These are phyloP conservation scores for Candida michaelii DNA, from an alignment of 805 yeast genomes.

Conservation along the genomic window DNA sequence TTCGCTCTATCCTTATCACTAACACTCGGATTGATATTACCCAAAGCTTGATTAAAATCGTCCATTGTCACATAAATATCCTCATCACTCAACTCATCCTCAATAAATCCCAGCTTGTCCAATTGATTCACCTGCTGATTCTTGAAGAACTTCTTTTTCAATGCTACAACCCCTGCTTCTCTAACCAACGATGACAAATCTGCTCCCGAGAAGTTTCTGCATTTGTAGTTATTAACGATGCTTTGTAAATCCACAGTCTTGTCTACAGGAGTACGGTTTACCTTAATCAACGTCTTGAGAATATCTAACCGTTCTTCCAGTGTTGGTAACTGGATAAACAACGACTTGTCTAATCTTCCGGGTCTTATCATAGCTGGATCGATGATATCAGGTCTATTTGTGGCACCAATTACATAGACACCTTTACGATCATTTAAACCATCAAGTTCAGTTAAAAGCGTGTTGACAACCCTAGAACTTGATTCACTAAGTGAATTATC, in stretches of 20 bases:
- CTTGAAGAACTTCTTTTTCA: constrained; percentile 68
- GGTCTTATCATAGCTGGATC: constrained; percentile 98
- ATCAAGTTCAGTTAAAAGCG: constrained; percentile 89
- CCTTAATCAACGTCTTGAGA: constrained; percentile 67
- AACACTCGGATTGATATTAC: constrained; percentile 83
- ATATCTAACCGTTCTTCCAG: constrained; percentile 79
- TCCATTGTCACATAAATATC: constrained; percentile 54
- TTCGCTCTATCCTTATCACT: constrained; percentile 78
- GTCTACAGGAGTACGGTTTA: constrained; percentile 75
- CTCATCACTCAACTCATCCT: constrained; percentile 18
- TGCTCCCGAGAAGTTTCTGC: constrained; percentile 93
- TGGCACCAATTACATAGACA: constrained; percentile 93
- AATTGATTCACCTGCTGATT: constrained; percentile 39
- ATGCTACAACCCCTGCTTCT: constrained; percentile 90
- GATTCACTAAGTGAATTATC: constrained; percentile 86
- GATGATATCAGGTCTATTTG: constrained; percentile 96
- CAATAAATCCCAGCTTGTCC: constrained; percentile 38
- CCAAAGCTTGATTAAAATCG: constrained; percentile 73
- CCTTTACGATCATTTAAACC: constrained; percentile 93
- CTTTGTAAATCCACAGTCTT: constrained; percentile 55
- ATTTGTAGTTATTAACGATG: constrained; percentile 73
- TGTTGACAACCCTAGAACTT: constrained; percentile 90
- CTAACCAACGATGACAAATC: constrained; percentile 89
- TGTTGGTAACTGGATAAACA: constrained; percentile 86
- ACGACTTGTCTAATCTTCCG: constrained; percentile 90